Evolutionary conservation across 1,139 yeast genomes (phyloP), one percentile per base, ranked within the genome.

Genomic region (Candida smagusa): DNA sequence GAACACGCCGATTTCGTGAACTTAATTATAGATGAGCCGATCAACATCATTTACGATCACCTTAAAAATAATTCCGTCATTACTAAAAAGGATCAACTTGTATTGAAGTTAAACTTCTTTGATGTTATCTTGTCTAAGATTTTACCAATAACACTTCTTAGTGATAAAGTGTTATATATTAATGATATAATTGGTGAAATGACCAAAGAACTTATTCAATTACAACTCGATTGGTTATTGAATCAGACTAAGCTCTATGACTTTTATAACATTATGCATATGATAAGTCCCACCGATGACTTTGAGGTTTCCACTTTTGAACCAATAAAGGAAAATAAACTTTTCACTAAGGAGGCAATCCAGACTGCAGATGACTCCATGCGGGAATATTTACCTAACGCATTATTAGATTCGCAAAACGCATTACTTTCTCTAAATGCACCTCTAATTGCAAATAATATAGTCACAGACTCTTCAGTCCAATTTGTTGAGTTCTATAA

Each of bases 231-330:
- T 16, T 46, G 56, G 1, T 54, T 83, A 11, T 59, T 84, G 30
- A 59, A 62, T 12, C 72, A 69, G 24, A 72, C 84, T 26, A 73
- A 75, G 0, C 56, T 84, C 27, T 64, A 62, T 21, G 77, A 82
- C 39, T 78, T 75, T 46, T 79, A 69, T 53, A 84, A 82, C 50
- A 60, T 84, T 34, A 64, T 81, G 37, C 80, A 81, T 48, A 80
- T 84, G 84, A 81, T 84, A n/a, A 79, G 78, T 54, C 84, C 85
- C 11, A 60, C 81, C 16, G 76, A 69, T 21, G 74, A 77, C 40
- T 76, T 76, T 45, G 81, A 76, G 29, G 68, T 71, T 3, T 59
- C 73, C 12, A 68, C 82, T 50, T 84, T 84, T 54, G 68, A 78
- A 41, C 84, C 90, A 0, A 72, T 82, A 9, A 61, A 65, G 2